Evolutionary conservation across 2,329 filamentous ascomycete species (phyloP).

Genomic region (Nothopassalora personata): DNA sequence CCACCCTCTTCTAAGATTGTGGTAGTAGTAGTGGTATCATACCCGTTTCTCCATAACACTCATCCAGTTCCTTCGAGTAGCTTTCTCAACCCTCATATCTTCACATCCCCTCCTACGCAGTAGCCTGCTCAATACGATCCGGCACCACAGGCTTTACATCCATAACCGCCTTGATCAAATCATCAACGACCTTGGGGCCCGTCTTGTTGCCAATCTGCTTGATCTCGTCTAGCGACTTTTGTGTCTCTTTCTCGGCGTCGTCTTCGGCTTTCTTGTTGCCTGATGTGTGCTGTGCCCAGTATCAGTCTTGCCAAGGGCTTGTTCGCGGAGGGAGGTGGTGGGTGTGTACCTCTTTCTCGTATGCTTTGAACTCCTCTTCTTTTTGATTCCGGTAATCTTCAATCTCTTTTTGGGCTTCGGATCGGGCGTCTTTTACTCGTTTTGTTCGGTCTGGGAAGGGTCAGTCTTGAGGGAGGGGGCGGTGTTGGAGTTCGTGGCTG

Average conservation of each 20-base stretch:
- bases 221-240: constrained; percentile 77
- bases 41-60: background rate
- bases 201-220: constrained; percentile 72
- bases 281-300: constrained; percentile 66
- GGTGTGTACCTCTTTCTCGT: constrained; percentile 65
- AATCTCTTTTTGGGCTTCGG: constrained; percentile 97
- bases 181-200: constrained; percentile 72
- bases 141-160: constrained; percentile 71
- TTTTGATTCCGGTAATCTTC: constrained; percentile 85
- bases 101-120: constrained; percentile 13
- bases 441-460: constrained; percentile 73
- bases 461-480: constrained; percentile 13
- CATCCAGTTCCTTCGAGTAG: background rate
- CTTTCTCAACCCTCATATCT: background rate
- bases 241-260: constrained; percentile 73
- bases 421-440: constrained; percentile 90
- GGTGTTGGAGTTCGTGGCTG: background rate
- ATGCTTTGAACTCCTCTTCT: constrained; percentile 91
- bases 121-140: constrained; percentile 34
- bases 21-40: constrained; percentile 1
- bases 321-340: background rate
- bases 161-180: constrained; percentile 78
- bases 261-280: constrained; percentile 72
- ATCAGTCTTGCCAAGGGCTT: constrained; percentile 1
- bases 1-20: background rate